phyloP scores from a whole-genome alignment of 306 rosid species.

The Carpinus fangiana region DNA sequence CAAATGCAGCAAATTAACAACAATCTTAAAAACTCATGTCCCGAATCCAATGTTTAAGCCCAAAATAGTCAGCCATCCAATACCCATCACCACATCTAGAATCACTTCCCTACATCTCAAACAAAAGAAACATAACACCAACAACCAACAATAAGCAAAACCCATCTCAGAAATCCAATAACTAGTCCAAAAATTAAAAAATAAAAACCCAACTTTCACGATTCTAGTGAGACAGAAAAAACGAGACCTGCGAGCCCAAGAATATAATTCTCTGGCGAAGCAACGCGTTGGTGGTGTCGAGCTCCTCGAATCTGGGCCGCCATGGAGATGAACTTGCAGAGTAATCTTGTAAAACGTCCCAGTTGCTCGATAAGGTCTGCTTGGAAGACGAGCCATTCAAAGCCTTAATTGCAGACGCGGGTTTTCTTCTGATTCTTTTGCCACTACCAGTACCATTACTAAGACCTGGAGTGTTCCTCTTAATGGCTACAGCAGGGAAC shows the following conservation, averaged over 20 bases:
- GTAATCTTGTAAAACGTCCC: slow-evolving; percentile 48
- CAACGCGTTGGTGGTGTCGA: slow-evolving; percentile 86
- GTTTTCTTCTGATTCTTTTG: slow-evolving; percentile 29
- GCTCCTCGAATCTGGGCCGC: slow-evolving; percentile 78
- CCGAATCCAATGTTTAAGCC: neutral
- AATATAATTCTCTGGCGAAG: slow-evolving; percentile 92
- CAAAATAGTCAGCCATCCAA: neutral
- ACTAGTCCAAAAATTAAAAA: neutral
- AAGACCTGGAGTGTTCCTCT: slow-evolving; percentile 10
- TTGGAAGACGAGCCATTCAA: slow-evolving; percentile 29
- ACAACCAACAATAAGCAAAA: neutral
- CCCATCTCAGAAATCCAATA: neutral
- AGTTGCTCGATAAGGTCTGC: slow-evolving; percentile 60
- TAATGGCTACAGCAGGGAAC: slow-evolving; percentile 29
- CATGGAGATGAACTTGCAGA: slow-evolving; percentile 50
- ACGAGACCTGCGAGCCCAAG: slow-evolving; percentile 80
- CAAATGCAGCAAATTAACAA: neutral
- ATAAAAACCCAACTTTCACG: neutral
- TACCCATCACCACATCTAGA: neutral
- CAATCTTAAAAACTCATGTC: neutral
- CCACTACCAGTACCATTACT: neutral
- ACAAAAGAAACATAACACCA: neutral
- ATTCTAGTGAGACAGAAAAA: neutral
- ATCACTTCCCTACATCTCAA: neutral
- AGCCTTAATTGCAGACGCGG: slow-evolving; percentile 37